Percentiles rank a stretch among this genome's conserved stretches.
Evolutionary conservation across 768 basidiomycete species (phyloP).

Genomic region (Mycena vulgaris): DNA sequence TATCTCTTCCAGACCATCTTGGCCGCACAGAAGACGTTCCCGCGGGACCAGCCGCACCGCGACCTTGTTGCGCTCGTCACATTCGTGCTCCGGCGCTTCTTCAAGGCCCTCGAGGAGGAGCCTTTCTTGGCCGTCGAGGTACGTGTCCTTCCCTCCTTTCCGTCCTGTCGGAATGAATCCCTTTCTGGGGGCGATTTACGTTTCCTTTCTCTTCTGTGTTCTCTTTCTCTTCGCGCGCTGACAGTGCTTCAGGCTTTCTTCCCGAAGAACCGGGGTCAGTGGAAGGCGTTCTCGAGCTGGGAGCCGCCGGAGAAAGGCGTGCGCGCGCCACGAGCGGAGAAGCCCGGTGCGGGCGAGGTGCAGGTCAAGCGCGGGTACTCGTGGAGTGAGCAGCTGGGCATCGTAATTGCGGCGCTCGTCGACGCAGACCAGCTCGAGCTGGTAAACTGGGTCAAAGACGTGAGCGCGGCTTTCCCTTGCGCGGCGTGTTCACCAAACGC

Average conservation of each 20-base stretch:
- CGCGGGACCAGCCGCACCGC: constrained; percentile 83
- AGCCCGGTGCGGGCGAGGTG: constrained; percentile 60
- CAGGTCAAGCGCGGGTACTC: constrained; percentile 76
- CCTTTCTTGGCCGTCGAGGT: constrained; percentile 93
- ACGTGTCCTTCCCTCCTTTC: constrained; percentile 37
- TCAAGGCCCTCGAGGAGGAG: constrained; percentile 90
- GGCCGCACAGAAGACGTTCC: constrained; percentile 83
- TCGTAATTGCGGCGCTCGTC: constrained; percentile 72
- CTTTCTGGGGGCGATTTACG: constrained; percentile 5
- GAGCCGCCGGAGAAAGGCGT: constrained; percentile 67
- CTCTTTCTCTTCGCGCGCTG: neutral
- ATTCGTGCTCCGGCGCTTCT: constrained; percentile 92
- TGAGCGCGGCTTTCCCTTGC: constrained; percentile 49
- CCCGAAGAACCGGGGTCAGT: constrained; percentile 70
- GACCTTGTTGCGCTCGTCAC: constrained; percentile 90
- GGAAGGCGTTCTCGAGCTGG: constrained; percentile 90
- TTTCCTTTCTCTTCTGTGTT: neutral
- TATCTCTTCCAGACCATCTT: constrained; percentile 91
- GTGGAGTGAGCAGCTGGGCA: constrained; percentile 80
- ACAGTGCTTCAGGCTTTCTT: constrained; percentile 77
- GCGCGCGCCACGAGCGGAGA: constrained; percentile 37
- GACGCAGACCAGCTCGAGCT: constrained; percentile 66
- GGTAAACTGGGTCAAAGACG: constrained; percentile 76
- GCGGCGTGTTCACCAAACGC: neutral
- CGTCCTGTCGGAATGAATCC: too few relatives aligned